Conservation (phyloP, 2,329 filamentous ascomycete genomes). For the Cladosporium sp. region DNA sequence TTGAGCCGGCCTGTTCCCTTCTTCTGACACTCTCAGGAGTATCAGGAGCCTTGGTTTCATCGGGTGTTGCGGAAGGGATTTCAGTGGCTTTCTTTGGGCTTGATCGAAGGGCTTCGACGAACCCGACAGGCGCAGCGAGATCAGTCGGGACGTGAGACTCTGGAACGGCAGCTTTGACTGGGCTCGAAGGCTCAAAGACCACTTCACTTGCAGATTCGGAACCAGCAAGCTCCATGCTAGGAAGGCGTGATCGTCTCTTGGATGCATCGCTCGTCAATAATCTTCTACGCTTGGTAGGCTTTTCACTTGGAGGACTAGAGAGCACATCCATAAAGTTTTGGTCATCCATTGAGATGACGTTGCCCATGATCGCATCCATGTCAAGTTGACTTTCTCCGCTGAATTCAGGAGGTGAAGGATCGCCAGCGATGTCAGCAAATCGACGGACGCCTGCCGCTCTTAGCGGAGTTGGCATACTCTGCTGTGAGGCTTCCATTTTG, state of each 20-base stretch:
- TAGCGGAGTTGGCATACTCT: conserved; percentile 35
- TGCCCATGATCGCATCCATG: conserved; percentile 34
- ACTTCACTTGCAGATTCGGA: background rate
- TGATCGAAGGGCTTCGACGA: background rate
- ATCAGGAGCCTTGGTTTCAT: conserved; percentile 23
- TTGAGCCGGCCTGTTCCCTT: conserved; percentile 39
- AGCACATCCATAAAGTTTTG: conserved; percentile 33
- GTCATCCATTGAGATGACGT: conserved; percentile 41
- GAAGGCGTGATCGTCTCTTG: conserved; percentile 1
- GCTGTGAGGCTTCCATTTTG: conserved; percentile 28
- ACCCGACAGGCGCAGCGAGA: background rate
- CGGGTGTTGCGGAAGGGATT: conserved; percentile 18
- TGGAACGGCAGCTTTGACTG: background rate
- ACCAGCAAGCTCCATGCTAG: conserved; percentile 8
- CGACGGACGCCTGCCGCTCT: conserved; percentile 33
- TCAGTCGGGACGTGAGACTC: background rate
- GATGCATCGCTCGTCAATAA: conserved; percentile 10
- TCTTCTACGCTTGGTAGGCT: conserved; percentile 26
- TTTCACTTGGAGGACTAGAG: conserved; percentile 25
- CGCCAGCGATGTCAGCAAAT: conserved; percentile 35
- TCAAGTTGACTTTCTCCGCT: conserved; percentile 34
- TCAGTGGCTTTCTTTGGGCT: background rate
- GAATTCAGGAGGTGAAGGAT: conserved; percentile 28
- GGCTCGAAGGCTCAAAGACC: background rate
- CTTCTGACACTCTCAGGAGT: conserved; percentile 31